phyloP scores from a whole-genome alignment of 495 filamentous ascomycete species.

The Xylona heveae region DNA sequence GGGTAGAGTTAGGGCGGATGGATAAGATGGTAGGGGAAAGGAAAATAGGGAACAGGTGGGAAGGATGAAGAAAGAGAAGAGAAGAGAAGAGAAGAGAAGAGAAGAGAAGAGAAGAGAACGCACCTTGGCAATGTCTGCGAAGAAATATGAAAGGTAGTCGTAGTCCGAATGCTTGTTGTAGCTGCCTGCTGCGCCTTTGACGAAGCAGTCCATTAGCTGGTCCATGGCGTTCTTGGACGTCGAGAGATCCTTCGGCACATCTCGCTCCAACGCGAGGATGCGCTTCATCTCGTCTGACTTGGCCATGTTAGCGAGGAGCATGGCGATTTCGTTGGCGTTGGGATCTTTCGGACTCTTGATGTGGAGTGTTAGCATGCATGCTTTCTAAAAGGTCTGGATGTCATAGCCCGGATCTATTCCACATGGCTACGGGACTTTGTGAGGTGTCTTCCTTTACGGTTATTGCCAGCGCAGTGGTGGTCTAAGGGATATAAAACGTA shows the following conservation, averaged over 20 bases:
- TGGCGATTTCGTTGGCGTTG: slow-evolving; percentile 67
- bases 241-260: slow-evolving; percentile 37
- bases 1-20: too few relatives aligned
- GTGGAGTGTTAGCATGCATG: slow-evolving; percentile 2
- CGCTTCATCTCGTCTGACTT: slow-evolving; percentile 55
- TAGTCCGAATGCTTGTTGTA: slow-evolving; percentile 77
- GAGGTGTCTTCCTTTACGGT: too few relatives aligned
- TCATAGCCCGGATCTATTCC: too few relatives aligned
- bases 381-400: neutral
- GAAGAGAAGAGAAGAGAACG: slow-evolving; percentile 10
- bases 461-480: neutral
- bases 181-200: slow-evolving; percentile 58
- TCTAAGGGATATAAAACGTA: slow-evolving; percentile 29
- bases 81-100: too few relatives aligned
- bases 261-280: slow-evolving; percentile 40
- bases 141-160: slow-evolving; percentile 83
- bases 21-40: too few relatives aligned
- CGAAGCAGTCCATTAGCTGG: slow-evolving; percentile 87
- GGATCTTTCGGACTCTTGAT: slow-evolving; percentile 35
- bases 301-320: slow-evolving; percentile 80
- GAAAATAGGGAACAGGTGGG: too few relatives aligned
- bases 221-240: slow-evolving; percentile 51
- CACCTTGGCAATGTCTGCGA: slow-evolving; percentile 73
- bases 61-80: too few relatives aligned
- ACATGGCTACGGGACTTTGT: too few relatives aligned